Conservation (phyloP, 345 rosid species). For the Clausena lansium region DNA sequence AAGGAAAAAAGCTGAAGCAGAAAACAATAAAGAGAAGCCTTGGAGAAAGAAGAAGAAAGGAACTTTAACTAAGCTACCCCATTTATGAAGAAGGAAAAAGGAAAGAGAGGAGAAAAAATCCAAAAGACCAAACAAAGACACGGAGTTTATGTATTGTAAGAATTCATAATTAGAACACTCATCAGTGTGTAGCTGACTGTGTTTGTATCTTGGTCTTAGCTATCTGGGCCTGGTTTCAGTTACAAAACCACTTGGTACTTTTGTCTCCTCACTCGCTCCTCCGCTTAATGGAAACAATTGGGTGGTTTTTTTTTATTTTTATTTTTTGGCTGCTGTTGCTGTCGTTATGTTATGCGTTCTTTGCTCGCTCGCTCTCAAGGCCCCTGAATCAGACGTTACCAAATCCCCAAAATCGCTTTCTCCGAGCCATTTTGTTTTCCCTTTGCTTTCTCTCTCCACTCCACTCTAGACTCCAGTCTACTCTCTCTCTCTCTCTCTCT, state of each 20-base stretch:
- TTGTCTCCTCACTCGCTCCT: slow-evolving; percentile 22
- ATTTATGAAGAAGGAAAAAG: slow-evolving; percentile 36
- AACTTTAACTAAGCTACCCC: slow-evolving; percentile 32
- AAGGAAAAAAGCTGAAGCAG: neutral
- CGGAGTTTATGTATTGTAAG: slow-evolving; percentile 30
- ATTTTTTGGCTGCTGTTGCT: slow-evolving; percentile 5
- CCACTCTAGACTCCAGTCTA: neutral
- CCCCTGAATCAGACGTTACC: slow-evolving; percentile 28
- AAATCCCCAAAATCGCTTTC: slow-evolving; percentile 34
- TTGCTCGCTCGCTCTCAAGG: neutral
- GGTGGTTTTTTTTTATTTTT: neutral
- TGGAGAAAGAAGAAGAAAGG: slow-evolving; percentile 15
- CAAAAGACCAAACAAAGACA: neutral
- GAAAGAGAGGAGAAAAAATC: neutral
- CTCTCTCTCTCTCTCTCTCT: neutral
- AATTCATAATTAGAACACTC: slow-evolving; percentile 4
- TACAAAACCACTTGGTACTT: slow-evolving; percentile 34
- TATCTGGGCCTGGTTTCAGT: slow-evolving; percentile 28
- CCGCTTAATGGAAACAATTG: neutral
- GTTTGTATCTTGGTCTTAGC: slow-evolving; percentile 12
- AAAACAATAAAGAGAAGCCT: neutral
- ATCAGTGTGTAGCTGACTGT: slow-evolving; percentile 22
- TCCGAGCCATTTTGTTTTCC: slow-evolving; percentile 5
- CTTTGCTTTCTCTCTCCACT: neutral
- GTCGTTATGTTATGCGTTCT: neutral